Evolutionary conservation across 768 basidiomycete genomes (phyloP), one percentile per base, ranked within the genome.

Genomic region (Russula ochroleuca): DNA sequence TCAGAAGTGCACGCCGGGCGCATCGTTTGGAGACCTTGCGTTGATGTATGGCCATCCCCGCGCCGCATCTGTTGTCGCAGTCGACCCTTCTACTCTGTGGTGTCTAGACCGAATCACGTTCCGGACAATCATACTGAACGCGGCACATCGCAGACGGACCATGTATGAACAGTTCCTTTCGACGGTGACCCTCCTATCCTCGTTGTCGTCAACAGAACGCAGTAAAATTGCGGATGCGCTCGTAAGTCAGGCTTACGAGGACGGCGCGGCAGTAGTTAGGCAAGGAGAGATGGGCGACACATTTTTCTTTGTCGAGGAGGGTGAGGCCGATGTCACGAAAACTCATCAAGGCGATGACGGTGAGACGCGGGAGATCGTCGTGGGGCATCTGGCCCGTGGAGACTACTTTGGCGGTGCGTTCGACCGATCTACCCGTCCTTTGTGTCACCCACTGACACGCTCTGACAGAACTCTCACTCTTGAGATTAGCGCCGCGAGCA

Each of bases 211-310:
- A 4, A 85, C 90, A 57, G 93, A 98, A 75, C 81, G 93, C 54
- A 96, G 94, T 78, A 99, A 98, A 80, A 92, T 98, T 65, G 94
- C 96, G 57, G 96, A 99, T 73, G 94, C 95, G 9, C 83, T 99
- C 19, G 86, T 90, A 65, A 93, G 93, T 70, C 81, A 80, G 64
- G 83, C 88, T 9, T 90, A 92, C 73, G 78, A 81, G 41, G 89
- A 94, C 69, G 95, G 93, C 21, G 87, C 94, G 69, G 83, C 86
- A 3, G 92, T 99, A 33, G 93, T 99, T 57, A 80, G 79, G 53
- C 89, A 98, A 74, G 96, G 96, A 59, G 97, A 99, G 67, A 86
- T 92, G 77, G 96, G 97, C 9, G 93, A 96, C 70, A 94, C 92
- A 41, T 98, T 98, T 78, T 99, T 94, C 80, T 94, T 99, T 66